A percentile compares a stretch with the other conserved stretches of the same genome.
These are phyloP conservation scores for Hanseniaspora osmophila DNA, from an alignment of 805 yeast genomes.

Conservation along the genomic window DNA sequence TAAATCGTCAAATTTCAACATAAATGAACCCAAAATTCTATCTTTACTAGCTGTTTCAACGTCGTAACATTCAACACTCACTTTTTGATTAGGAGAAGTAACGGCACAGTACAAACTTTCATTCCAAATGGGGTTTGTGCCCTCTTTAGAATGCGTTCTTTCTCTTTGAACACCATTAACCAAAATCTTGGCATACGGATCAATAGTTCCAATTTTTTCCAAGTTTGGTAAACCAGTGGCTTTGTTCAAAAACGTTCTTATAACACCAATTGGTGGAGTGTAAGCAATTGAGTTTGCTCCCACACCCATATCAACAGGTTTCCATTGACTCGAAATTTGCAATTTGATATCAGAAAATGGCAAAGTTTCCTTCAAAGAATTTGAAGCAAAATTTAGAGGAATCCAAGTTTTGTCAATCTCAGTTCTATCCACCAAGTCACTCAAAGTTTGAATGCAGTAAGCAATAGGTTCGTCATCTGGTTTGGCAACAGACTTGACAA, in stretches of 20 bases:
- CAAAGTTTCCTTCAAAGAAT: slow-evolving; percentile 19
- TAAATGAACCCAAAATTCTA: slow-evolving; percentile 75
- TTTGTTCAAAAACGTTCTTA: slow-evolving; percentile 54
- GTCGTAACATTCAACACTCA: slow-evolving; percentile 87
- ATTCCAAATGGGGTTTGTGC: slow-evolving; percentile 74
- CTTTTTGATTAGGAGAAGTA: slow-evolving; percentile 65
- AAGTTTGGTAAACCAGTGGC: slow-evolving; percentile 71
- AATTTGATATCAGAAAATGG: slow-evolving; percentile 51
- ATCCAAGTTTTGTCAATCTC: slow-evolving; percentile 72
- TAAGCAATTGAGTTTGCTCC: slow-evolving; percentile 62
- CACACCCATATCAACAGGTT: slow-evolving; percentile 61
- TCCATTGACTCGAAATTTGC: slow-evolving; percentile 62
- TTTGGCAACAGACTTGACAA: slow-evolving; percentile 49
- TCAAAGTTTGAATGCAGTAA: slow-evolving; percentile 42
- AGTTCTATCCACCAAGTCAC: slow-evolving; percentile 59
- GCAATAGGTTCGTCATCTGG: slow-evolving; percentile 35
- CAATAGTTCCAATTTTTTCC: slow-evolving; percentile 81
- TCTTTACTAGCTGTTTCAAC: slow-evolving; percentile 67
- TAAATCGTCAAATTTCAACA: slow-evolving; percentile 43
- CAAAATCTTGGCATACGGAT: slow-evolving; percentile 76
- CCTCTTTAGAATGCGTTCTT: slow-evolving; percentile 56
- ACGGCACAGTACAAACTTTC: slow-evolving; percentile 72
- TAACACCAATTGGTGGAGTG: slow-evolving; percentile 88
- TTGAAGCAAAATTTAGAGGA: slow-evolving; percentile 28
- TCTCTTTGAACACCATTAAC: slow-evolving; percentile 64